A percentile compares a stretch with the other conserved stretches of the same genome.
Conservation (phyloP, 192 early-diverging fungal species). For the Rhizophagus sp. region DNA sequence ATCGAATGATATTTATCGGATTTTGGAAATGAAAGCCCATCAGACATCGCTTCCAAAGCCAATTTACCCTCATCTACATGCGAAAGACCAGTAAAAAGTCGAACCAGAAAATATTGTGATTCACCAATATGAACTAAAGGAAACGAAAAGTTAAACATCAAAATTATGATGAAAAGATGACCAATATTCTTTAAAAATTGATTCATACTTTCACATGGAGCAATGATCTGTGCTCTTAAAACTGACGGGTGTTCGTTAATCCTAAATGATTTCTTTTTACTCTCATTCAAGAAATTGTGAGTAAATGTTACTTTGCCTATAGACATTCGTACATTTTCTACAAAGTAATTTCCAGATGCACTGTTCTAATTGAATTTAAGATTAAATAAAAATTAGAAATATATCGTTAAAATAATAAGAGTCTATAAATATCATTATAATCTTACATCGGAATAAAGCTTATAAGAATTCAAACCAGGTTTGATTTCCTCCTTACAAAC, state of each 20-base stretch:
- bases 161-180: background rate
- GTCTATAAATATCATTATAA: background rate
- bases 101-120: constrained; percentile 41
- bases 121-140: constrained; percentile 42
- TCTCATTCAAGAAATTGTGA: constrained; percentile 53
- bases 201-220: constrained; percentile 38
- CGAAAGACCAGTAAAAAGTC: constrained; percentile 29
- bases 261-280: constrained; percentile 49
- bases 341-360: constrained; percentile 61
- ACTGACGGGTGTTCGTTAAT: constrained; percentile 48
- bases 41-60: constrained; percentile 35
- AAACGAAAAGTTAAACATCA: background rate
- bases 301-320: constrained; percentile 62
- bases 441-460: constrained; percentile 52
- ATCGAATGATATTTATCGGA: constrained; percentile 14
- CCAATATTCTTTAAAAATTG: background rate
- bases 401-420: background rate
- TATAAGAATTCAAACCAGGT: constrained; percentile 53
- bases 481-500: constrained; percentile 46
- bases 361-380: constrained; percentile 42
- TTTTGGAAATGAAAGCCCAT: constrained; percentile 37
- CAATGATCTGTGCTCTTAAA: constrained; percentile 39
- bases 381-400: background rate
- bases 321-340: constrained; percentile 51
- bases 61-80: constrained; percentile 33